Conservation (phyloP, 345 rosid species). For the Orychophragmus violaceus region DNA sequence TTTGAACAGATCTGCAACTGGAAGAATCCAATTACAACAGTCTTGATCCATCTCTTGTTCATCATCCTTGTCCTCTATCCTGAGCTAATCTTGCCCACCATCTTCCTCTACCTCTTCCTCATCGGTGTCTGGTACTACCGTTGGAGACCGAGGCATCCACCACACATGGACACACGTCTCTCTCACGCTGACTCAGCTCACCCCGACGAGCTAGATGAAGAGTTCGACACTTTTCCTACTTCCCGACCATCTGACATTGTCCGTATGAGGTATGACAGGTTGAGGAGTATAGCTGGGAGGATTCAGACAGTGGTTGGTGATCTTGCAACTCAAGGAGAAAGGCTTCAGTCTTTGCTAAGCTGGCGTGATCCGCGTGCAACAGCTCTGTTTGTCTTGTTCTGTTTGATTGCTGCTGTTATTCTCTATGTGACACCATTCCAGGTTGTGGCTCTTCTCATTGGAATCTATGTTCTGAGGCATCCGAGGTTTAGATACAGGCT, state of each 20-base stretch:
- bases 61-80: slow-evolving; percentile 82
- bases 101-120: slow-evolving; percentile 84
- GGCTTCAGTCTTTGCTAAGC: slow-evolving; percentile 80
- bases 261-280: slow-evolving; percentile 78
- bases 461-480: slow-evolving; percentile 76
- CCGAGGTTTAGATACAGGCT: slow-evolving; percentile 87
- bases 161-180: slow-evolving; percentile 94
- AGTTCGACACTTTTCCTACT: slow-evolving; percentile 83
- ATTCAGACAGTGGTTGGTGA: slow-evolving; percentile 95
- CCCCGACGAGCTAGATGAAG: slow-evolving; percentile 90
- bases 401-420: slow-evolving; percentile 70
- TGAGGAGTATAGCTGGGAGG: slow-evolving; percentile 87
- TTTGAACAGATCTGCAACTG: slow-evolving; percentile 91
- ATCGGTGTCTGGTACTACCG: slow-evolving; percentile 92
- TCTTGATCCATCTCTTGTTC: slow-evolving; percentile 79
- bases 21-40: slow-evolving; percentile 84
- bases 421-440: slow-evolving; percentile 88
- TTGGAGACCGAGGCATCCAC: slow-evolving; percentile 93
- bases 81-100: slow-evolving; percentile 79
- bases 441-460: slow-evolving; percentile 62
- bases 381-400: slow-evolving; percentile 68
- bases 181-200: slow-evolving; percentile 81
- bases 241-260: slow-evolving; percentile 65
- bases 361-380: slow-evolving; percentile 98
- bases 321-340: slow-evolving; percentile 91